Evolutionary conservation across 345 rosid genomes (phyloP), one percentile per base, ranked within the genome.

Genomic region (Gossypium mustelinum): DNA sequence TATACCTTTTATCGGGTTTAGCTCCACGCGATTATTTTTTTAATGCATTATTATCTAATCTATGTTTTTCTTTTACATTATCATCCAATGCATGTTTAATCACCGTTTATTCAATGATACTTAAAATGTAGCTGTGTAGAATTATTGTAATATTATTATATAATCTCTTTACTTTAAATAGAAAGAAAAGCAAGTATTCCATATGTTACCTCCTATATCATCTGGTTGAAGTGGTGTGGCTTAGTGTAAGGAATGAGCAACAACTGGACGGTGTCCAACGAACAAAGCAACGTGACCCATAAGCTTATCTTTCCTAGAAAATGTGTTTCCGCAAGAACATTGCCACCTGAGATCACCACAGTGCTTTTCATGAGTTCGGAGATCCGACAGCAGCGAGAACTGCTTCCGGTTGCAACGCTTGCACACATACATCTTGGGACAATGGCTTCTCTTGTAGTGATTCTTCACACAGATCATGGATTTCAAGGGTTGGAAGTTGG

Each of bases 371-470:
- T 94, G 98, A 41, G 98, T 94, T 82, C 94, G 82, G 1, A 94
- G 83, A 81, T 94, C 98, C 17, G 97, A 94, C 77, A 92, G 76
- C 81, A 94, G 94, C 43, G 97, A 92, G 80, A 94, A 94, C 9
- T 89, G 87, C 84, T 94, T 94, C 87, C 78, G 84, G 14, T 84
- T 83, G 72, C 98, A 92, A 27, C 92, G 80, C 86, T 87, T 88
- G 83, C 98, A 94, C 60, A 92, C 87, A 73, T 92, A 92, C 92
- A 94, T 84, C 82, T 94, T 94, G 0, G 97, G 96, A 60, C 97
- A 94, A 61, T 94, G 98, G 82, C 94, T 90, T 44, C 98, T 89
- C 90, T 87, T 94, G 92, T 92, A 94, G 75, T 94, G 98, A 81
- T 94, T 94, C 84, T 92, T 94, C 70, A 81, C 94, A 56, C 97